phyloP scores from a whole-genome alignment of 139 green algal genomes.

The Closterium sp. region DNA sequence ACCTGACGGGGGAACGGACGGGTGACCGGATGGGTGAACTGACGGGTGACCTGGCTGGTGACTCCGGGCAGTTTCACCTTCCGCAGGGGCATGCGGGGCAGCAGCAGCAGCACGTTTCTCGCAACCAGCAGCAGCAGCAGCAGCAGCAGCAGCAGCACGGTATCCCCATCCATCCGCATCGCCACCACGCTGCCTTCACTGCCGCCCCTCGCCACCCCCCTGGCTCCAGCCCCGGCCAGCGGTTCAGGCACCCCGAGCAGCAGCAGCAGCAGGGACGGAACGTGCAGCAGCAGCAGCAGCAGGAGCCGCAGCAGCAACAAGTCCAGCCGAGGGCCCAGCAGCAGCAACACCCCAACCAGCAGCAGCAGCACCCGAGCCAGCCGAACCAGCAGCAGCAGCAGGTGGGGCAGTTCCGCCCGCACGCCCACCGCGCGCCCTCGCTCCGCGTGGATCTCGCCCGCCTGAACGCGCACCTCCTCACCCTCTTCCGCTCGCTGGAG shows the following conservation, averaged over 20 bases:
- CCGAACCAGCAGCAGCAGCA: not conserved
- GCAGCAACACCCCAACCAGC: not conserved
- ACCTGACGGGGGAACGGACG: not conserved
- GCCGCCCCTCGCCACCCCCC: not conserved
- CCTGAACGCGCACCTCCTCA: conserved; percentile 15
- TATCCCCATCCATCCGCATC: not conserved
- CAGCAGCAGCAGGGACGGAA: not conserved
- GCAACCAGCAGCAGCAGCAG: not conserved
- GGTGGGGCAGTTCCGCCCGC: not conserved
- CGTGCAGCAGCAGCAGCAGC: not conserved
- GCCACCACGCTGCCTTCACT: not conserved
- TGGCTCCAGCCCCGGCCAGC: not conserved
- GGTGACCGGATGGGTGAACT: not conserved
- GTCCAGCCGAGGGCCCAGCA: not conserved
- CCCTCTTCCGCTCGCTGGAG: conserved; percentile 18
- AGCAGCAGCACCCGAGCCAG: not conserved
- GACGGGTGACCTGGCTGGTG: not conserved
- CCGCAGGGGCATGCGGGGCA: not conserved
- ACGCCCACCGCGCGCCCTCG: not conserved
- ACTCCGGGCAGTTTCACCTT: not conserved
- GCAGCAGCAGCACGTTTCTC: not conserved
- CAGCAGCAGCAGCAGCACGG: not conserved
- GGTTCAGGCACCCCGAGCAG: not conserved
- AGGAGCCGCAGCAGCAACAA: not conserved
- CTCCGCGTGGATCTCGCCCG: conserved; percentile 11